Conservation (phyloP, 257 asterid genomes). For the Solanum stenotomum region DNA sequence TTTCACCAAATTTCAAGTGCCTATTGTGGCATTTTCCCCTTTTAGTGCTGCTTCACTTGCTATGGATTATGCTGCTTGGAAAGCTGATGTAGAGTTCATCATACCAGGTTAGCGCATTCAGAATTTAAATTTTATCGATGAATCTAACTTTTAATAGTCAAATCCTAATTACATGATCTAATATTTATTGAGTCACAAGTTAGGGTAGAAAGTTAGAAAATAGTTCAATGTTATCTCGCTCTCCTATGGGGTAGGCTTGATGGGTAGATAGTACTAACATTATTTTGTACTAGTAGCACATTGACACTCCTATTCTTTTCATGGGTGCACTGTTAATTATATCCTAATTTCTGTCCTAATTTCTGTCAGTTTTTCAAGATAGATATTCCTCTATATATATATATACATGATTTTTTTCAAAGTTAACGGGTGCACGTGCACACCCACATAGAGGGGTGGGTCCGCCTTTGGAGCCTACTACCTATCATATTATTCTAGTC, state of each 20-base stretch:
- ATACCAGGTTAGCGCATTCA: conserved; percentile 6
- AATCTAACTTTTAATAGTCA: neutral
- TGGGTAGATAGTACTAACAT: neutral
- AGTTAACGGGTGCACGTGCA: no score
- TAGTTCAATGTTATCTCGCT: neutral
- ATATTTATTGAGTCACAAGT: neutral
- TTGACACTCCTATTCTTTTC: fast-evolving
- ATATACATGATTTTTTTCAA: no score
- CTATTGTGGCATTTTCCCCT: conserved; percentile 41
- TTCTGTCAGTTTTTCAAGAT: no score
- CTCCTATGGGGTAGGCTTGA: neutral
- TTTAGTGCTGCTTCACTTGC: conserved; percentile 67
- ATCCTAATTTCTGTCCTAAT: no score
- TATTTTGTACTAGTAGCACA: neutral
- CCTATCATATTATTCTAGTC: neutral
- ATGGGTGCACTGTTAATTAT: no score
- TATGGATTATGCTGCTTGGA: conserved; percentile 55
- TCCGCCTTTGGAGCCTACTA: no score
- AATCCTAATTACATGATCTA: neutral
- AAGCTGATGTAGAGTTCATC: conserved; percentile 26
- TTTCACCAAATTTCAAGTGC: conserved; percentile 33
- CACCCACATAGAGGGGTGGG: no score
- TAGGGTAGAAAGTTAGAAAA: neutral
- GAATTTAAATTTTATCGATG: neutral
- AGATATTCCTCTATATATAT: no score